phyloP scores from a whole-genome alignment of 805 yeast genomes.

The Ogataea pignaliae region DNA sequence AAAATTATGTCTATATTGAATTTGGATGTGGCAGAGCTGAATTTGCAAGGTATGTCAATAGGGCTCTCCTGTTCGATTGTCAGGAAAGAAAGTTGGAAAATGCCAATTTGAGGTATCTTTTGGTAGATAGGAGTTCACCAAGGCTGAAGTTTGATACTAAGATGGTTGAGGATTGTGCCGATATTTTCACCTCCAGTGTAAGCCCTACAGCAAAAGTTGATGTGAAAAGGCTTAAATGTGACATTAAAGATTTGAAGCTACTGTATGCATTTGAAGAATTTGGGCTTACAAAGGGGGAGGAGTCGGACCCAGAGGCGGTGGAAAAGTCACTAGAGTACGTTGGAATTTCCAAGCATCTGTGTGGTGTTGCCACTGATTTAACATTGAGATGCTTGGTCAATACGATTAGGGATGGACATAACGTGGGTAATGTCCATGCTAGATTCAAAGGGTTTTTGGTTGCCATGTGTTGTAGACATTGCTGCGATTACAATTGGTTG shows the following conservation, averaged over 20 bases:
- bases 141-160: conserved; percentile 76
- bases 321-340: conserved; percentile 33
- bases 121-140: conserved; percentile 74
- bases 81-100: neutral
- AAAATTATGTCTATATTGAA: conserved; percentile 48
- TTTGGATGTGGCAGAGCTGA: conserved; percentile 94
- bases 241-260: conserved; percentile 70
- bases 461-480: conserved; percentile 93
- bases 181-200: conserved; percentile 6
- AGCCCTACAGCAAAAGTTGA: neutral
- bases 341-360: conserved; percentile 81
- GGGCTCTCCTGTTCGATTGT: conserved; percentile 23
- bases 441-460: conserved; percentile 55
- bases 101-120: conserved; percentile 35
- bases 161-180: conserved; percentile 49
- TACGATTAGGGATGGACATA: conserved; percentile 12
- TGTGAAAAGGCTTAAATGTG: conserved; percentile 55
- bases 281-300: neutral
- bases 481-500: conserved; percentile 59
- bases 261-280: conserved; percentile 37
- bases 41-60: conserved; percentile 57
- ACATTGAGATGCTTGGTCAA: conserved; percentile 59
- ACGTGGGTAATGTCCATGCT: conserved; percentile 1
- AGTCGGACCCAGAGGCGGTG: no score
- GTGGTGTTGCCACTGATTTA: conserved; percentile 92